phyloP scores from a whole-genome alignment of 495 filamentous ascomycete genomes.

The Amorphotheca resinae region DNA sequence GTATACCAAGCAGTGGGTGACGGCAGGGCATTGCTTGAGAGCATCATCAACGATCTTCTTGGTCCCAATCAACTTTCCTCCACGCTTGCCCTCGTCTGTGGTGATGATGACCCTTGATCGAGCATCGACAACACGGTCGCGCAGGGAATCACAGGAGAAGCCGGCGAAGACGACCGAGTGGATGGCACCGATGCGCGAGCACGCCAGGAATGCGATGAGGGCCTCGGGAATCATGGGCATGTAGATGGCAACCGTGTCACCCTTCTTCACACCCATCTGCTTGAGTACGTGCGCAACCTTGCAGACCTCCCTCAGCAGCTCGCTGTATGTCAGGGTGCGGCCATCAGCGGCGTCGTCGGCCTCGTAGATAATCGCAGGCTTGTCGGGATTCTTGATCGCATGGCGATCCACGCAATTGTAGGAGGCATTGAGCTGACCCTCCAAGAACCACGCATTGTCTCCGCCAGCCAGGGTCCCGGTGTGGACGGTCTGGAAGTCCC shows the following conservation, averaged over 20 bases:
- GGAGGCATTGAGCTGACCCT: slow-evolving; percentile 85
- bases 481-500: slow-evolving; percentile 84
- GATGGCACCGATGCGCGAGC: slow-evolving; percentile 82
- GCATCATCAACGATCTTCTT: slow-evolving; percentile 99
- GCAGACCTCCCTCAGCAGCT: slow-evolving; percentile 88
- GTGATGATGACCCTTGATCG: slow-evolving; percentile 88
- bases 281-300: slow-evolving; percentile 75
- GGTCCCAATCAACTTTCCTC: slow-evolving; percentile 93
- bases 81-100: slow-evolving; percentile 92
- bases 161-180: slow-evolving; percentile 99
- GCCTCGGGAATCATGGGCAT: slow-evolving; percentile 98
- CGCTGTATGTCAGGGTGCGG: slow-evolving; percentile 80
- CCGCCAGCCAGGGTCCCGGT: slow-evolving; percentile 65
- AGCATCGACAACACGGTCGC: slow-evolving; percentile 89
- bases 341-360: slow-evolving; percentile 85
- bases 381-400: slow-evolving; percentile 82
- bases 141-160: slow-evolving; percentile 93
- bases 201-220: slow-evolving; percentile 80
- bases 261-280: slow-evolving; percentile 93
- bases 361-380: slow-evolving; percentile 95
- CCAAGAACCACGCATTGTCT: slow-evolving; percentile 89
- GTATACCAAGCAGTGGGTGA: slow-evolving; percentile 75
- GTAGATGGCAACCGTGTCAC: slow-evolving; percentile 95
- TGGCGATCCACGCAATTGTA: slow-evolving; percentile 98
- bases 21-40: slow-evolving; percentile 90